Conservation (phyloP, 257 asterid species). For the Linaria vulgaris region DNA sequence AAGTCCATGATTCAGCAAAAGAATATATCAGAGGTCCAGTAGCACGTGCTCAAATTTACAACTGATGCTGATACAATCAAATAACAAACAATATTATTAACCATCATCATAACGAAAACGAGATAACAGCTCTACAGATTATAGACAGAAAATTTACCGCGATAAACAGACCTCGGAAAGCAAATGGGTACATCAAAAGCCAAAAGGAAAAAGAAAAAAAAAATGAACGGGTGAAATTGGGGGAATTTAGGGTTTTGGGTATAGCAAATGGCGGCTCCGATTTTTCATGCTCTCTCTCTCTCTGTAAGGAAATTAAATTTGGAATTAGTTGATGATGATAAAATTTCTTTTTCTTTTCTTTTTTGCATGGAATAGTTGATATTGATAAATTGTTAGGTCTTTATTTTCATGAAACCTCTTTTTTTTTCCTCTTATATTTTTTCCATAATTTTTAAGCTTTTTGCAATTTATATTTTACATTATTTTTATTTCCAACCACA, state of each 20-base stretch:
- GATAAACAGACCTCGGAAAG: not conserved
- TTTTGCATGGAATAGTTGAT: no score
- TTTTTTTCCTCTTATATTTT: no score
- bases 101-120: slow-evolving; percentile 16
- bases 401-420: no score
- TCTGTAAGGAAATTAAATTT: no score
- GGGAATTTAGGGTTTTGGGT: not conserved
- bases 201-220: not conserved
- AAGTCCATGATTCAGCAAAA: slow-evolving; percentile 34
- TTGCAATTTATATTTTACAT: no score
- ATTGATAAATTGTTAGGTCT: no score
- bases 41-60: slow-evolving; percentile 19
- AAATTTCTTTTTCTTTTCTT: no score
- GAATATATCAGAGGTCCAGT: slow-evolving; percentile 20
- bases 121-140: not conserved
- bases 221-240: not conserved
- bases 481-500: no score
- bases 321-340: no score
- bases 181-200: not conserved
- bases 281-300: not conserved
- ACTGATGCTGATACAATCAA: slow-evolving; percentile 29
- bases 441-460: no score
- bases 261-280: not conserved
- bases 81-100: slow-evolving; percentile 4
- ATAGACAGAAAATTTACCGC: not conserved